Conservation (phyloP, 805 yeast species). For the Candida ortonii region DNA sequence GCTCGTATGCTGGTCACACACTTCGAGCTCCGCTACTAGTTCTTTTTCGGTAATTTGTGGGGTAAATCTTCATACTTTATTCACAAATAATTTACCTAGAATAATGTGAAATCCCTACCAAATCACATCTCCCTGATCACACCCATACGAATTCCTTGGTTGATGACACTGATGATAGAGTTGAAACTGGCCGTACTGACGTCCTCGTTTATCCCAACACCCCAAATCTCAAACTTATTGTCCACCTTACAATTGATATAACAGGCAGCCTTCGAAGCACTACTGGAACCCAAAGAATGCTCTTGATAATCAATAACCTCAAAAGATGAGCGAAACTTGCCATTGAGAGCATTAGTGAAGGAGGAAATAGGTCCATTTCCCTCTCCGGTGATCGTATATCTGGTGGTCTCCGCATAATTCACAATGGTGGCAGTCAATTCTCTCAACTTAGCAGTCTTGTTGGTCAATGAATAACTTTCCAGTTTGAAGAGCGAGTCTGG, state of each 20-base stretch:
- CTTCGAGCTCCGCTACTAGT: too few relatives aligned
- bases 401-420: conserved; percentile 36
- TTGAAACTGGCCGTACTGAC: conserved; percentile 54
- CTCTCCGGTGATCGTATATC: conserved; percentile 44
- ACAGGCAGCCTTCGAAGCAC: conserved; percentile 73
- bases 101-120: too few relatives aligned
- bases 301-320: conserved; percentile 72
- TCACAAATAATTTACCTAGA: too few relatives aligned
- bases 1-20: too few relatives aligned
- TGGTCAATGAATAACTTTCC: conserved; percentile 26
- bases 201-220: conserved; percentile 57
- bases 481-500: conserved; percentile 24
- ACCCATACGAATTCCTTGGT: conserved; percentile 28
- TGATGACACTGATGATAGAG: conserved; percentile 47
- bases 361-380: conserved; percentile 88
- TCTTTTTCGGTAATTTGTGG: too few relatives aligned
- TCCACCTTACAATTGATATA: conserved; percentile 44
- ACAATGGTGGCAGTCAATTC: conserved; percentile 47
- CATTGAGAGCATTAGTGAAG: conserved; percentile 58
- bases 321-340: conserved; percentile 44
- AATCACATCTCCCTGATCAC: conserved; percentile 24
- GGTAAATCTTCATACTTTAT: too few relatives aligned
- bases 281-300: conserved; percentile 75
- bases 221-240: conserved; percentile 40
- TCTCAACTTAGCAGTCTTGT: conserved; percentile 40